phyloP scores from a whole-genome alignment of 2,329 filamentous ascomycete species.

The Pseudogymnoascus sp. region DNA sequence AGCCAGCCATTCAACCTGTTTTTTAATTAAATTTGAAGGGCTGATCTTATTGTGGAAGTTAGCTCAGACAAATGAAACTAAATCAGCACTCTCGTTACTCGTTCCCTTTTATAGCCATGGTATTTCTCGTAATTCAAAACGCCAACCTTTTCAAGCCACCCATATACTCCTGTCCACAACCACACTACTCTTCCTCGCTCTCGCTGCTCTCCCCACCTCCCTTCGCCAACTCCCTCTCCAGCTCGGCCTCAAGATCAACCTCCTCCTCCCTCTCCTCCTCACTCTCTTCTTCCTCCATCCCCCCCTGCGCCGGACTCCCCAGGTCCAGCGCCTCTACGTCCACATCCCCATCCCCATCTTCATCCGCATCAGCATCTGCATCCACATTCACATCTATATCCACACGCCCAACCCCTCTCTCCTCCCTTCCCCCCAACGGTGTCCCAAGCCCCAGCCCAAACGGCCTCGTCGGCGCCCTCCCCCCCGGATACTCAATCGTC shows the following conservation, averaged over 20 bases:
- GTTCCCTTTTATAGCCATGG: not conserved
- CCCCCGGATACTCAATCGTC: constrained; percentile 53
- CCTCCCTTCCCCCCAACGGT: not conserved
- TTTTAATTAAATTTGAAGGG: not conserved
- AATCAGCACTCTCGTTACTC: not conserved
- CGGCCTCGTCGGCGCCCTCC: constrained; percentile 29
- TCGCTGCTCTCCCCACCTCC: constrained; percentile 25
- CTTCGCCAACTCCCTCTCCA: constrained; percentile 27
- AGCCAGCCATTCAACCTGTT: not conserved
- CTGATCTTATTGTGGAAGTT: not conserved
- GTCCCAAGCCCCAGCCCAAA: not conserved
- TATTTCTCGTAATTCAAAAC: not conserved
- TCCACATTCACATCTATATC: constrained; percentile 36
- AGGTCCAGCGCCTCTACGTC: constrained; percentile 44
- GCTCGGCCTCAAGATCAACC: constrained; percentile 27
- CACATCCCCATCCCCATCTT: constrained; percentile 37
- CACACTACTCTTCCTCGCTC: constrained; percentile 29
- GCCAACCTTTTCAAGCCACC: not conserved
- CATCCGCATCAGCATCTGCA: constrained; percentile 26
- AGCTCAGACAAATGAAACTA: not conserved
- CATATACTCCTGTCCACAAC: not conserved
- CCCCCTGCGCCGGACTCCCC: constrained; percentile 30
- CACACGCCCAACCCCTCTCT: not conserved
- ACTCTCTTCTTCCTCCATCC: constrained; percentile 19
- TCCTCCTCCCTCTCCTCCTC: constrained; percentile 26